Conservation (phyloP, 768 basidiomycete genomes). For the Phanerochaete carnosa region DNA sequence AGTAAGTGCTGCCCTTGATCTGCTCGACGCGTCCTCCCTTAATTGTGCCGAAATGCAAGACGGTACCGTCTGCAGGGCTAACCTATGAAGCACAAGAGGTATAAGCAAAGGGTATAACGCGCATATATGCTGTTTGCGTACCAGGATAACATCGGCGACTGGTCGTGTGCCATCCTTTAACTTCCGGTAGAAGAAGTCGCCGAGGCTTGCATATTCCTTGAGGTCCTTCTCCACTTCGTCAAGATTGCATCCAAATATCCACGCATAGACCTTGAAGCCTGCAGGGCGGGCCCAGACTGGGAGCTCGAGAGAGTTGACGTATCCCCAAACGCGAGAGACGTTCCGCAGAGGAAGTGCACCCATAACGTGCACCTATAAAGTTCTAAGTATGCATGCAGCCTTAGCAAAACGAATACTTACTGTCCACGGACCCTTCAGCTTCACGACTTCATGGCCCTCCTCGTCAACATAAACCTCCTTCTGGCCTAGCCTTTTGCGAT, state of each 20-base stretch:
- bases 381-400: neutral
- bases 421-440: conserved; percentile 90
- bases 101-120: neutral
- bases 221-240: conserved; percentile 87
- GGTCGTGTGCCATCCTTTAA: conserved; percentile 82
- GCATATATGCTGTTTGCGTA: conserved; percentile 31
- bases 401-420: conserved; percentile 39
- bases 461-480: conserved; percentile 78
- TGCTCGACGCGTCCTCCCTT: conserved; percentile 81
- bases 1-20: conserved; percentile 97
- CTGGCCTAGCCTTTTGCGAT: conserved; percentile 54
- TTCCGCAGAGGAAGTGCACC: conserved; percentile 93
- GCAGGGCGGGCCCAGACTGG: conserved; percentile 93
- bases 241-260: conserved; percentile 90
- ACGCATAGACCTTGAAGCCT: conserved; percentile 82
- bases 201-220: conserved; percentile 77
- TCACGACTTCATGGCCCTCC: conserved; percentile 77
- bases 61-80: conserved; percentile 90
- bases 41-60: conserved; percentile 91
- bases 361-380: conserved; percentile 82
- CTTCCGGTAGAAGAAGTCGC: conserved; percentile 92
- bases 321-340: conserved; percentile 96
- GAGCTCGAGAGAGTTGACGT: conserved; percentile 87
- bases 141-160: conserved; percentile 71
- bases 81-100: conserved; percentile 43